Evolutionary conservation across 257 asterid genomes (phyloP).

Genomic region (Solanum pimpinellifolium): DNA sequence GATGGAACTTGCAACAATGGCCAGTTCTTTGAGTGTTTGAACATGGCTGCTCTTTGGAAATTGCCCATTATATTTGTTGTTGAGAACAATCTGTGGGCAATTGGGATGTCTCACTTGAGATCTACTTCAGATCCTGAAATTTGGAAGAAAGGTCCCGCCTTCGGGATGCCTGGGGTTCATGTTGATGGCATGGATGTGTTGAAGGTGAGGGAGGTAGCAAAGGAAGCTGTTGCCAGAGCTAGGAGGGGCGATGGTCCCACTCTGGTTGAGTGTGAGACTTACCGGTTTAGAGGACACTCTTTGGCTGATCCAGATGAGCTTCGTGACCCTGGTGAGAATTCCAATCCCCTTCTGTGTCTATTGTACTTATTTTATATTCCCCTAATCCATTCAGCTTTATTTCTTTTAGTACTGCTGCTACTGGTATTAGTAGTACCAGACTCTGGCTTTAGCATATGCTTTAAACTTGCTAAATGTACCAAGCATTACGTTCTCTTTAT

Average conservation of each 20-base stretch:
- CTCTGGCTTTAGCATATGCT: neutral
- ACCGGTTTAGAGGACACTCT: constrained; percentile 97
- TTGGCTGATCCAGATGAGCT: constrained; percentile 99
- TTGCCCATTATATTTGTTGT: constrained; percentile 91
- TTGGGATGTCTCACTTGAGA: constrained; percentile 97
- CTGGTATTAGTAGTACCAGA: neutral
- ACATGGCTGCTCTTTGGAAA: constrained; percentile 98
- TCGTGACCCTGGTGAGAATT: constrained; percentile 88
- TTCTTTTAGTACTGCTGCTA: neutral
- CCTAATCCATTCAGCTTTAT: neutral
- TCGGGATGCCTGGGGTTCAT: constrained; percentile 97
- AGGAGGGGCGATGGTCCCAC: constrained; percentile 98
- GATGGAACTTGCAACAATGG: constrained; percentile 98
- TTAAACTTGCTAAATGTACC: neutral
- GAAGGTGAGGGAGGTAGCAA: constrained; percentile 95
- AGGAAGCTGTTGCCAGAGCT: constrained; percentile 86
- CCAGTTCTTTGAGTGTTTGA: constrained; percentile 95
- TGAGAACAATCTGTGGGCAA: constrained; percentile 98
- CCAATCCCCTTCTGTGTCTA: neutral
- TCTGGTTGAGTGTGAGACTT: constrained; percentile 92
- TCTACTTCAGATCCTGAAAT: constrained; percentile 92
- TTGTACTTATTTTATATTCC: neutral
- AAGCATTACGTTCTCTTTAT: rapidly evolving
- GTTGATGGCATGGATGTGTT: constrained; percentile 99
- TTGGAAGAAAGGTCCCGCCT: constrained; percentile 99